Conservation (phyloP, 345 rosid species). For the Carallia brachiata region DNA sequence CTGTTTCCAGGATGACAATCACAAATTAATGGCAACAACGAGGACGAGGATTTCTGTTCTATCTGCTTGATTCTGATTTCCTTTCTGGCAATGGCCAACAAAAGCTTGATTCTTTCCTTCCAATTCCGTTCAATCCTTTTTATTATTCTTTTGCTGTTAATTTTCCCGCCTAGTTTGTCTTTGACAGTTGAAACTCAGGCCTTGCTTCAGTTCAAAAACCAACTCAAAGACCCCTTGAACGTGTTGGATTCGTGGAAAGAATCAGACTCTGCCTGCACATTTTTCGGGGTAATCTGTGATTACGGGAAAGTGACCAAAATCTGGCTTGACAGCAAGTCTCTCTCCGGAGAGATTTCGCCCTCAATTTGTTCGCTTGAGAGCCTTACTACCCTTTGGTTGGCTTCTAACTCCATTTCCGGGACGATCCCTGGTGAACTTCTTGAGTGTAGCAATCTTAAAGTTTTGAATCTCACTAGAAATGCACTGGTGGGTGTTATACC, state of each 20-base stretch:
- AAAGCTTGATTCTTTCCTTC: conserved; percentile 8
- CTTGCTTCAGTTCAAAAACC: conserved; percentile 60
- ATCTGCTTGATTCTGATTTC: not conserved
- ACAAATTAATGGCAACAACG: not conserved
- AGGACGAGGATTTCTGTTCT: not conserved
- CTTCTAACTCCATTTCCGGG: conserved; percentile 51
- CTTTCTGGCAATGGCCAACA: conserved; percentile 4
- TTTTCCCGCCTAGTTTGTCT: conserved; percentile 43
- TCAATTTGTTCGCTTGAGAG: conserved; percentile 47
- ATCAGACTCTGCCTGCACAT: conserved; percentile 53
- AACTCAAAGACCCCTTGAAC: conserved; percentile 58
- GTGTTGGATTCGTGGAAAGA: conserved; percentile 66
- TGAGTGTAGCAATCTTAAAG: conserved; percentile 46
- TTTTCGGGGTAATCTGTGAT: conserved; percentile 63
- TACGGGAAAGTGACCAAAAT: conserved; percentile 38
- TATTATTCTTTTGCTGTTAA: conserved; percentile 16
- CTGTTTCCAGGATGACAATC: conserved; percentile 10
- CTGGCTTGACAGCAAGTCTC: conserved; percentile 43
- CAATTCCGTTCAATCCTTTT: conserved; percentile 11
- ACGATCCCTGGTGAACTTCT: conserved; percentile 48
- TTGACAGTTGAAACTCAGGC: conserved; percentile 49
- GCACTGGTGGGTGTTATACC: conserved; percentile 54
- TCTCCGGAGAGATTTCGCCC: conserved; percentile 65
- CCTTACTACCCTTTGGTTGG: conserved; percentile 45
- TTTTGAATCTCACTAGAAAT: conserved; percentile 59